phyloP scores from a whole-genome alignment of 495 filamentous ascomycete genomes.

The Penicillium verhagenii region DNA sequence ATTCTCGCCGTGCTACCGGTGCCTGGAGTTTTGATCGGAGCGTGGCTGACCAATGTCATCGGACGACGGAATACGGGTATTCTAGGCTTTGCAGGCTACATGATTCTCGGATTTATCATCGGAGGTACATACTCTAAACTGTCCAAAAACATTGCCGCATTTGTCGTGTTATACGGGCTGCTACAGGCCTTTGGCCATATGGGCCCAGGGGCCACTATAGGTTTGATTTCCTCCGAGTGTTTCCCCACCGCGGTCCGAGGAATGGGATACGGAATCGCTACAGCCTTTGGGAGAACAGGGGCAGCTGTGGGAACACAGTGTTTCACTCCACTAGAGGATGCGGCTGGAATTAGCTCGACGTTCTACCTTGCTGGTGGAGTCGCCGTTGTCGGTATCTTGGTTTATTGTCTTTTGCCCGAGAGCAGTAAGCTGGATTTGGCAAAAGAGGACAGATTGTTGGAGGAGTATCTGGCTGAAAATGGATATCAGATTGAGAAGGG shows the following conservation, averaged over 20 bases:
- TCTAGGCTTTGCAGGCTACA: conserved; percentile 32
- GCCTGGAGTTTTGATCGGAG: conserved; percentile 34
- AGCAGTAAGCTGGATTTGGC: conserved; percentile 32
- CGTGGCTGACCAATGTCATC: conserved; percentile 33
- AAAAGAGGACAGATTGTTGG: conserved; percentile 28
- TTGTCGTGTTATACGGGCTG: conserved; percentile 39
- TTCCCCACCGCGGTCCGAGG: conserved; percentile 38
- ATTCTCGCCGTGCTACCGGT: conserved; percentile 36
- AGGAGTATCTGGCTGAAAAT: conserved; percentile 23
- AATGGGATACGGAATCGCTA: conserved; percentile 37
- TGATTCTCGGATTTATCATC: conserved; percentile 36
- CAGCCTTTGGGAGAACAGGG: conserved; percentile 36
- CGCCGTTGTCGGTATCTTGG: conserved; percentile 28
- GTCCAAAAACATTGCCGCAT: conserved; percentile 32
- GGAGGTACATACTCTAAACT: conserved; percentile 29
- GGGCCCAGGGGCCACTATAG: conserved; percentile 37
- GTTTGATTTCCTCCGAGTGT: conserved; percentile 32
- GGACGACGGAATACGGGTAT: conserved; percentile 36
- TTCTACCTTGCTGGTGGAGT: conserved; percentile 36
- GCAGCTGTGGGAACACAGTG: conserved; percentile 37
- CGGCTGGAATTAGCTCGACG: conserved; percentile 27
- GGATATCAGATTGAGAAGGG: conserved; percentile 44
- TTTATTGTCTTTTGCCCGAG: conserved; percentile 36
- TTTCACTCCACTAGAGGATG: conserved; percentile 31
- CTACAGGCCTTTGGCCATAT: conserved; percentile 38